A percentile compares a stretch with the other conserved stretches of the same genome.
Evolutionary conservation across 208 protist species (phyloP).

Genomic region (Wallacemonas sp.): DNA sequence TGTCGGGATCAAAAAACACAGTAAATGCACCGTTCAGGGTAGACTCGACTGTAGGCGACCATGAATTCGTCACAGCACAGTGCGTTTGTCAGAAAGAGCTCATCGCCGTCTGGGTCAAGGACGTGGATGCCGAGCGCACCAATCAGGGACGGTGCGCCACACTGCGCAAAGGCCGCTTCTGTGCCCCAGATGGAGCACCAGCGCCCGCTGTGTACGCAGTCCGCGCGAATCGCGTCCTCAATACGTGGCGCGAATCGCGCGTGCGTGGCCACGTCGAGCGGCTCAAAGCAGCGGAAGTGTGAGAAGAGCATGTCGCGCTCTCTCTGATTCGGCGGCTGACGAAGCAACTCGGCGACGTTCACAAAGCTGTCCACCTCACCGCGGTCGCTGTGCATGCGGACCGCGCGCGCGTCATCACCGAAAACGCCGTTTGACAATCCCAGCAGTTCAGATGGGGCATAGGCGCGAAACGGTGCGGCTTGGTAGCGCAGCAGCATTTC

Average conservation of each 20-base stretch:
- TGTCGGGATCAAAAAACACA: background rate
- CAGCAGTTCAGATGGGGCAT: background rate
- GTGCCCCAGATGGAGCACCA: constrained; percentile 82
- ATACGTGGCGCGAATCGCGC: constrained; percentile 28
- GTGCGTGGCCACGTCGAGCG: constrained; percentile 52
- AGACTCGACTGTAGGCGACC: constrained; percentile 41
- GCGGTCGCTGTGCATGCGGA: constrained; percentile 25
- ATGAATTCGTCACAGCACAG: constrained; percentile 37
- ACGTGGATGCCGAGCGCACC: constrained; percentile 57
- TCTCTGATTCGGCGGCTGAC: background rate
- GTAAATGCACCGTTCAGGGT: constrained; percentile 38
- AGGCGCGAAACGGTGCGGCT: background rate
- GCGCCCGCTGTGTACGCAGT: constrained; percentile 35
- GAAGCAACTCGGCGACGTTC: constrained; percentile 25
- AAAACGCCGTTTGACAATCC: background rate
- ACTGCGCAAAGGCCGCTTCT: constrained; percentile 38
- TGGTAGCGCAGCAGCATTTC: constrained; percentile 11
- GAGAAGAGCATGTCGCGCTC: constrained; percentile 15
- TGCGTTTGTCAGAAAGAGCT: constrained; percentile 52
- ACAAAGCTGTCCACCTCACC: background rate
- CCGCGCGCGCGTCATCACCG: constrained; percentile 9
- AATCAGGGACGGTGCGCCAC: constrained; percentile 30
- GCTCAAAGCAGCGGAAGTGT: constrained; percentile 48
- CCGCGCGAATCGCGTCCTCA: constrained; percentile 37
- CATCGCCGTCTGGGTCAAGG: constrained; percentile 51